phyloP scores from a whole-genome alignment of 1,284 basidiomycete genomes.

The Termitomyces sp. region DNA sequence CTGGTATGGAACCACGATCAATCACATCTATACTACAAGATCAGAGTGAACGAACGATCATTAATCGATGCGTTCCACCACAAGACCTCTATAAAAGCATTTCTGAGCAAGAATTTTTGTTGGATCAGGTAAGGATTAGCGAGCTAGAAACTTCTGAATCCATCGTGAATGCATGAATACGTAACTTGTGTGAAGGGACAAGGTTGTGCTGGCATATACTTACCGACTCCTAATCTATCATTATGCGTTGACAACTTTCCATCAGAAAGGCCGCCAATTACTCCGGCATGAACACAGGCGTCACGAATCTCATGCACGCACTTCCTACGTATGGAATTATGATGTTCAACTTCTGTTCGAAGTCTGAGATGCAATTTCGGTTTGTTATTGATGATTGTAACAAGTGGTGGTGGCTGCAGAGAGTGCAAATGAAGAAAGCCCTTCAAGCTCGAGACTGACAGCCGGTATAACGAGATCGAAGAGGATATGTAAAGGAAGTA shows the following conservation, averaged over 20 bases:
- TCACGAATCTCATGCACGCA: not conserved
- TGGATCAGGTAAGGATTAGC: not conserved
- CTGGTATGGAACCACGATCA: not conserved
- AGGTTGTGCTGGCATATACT: no score
- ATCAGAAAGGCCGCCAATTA: not conserved
- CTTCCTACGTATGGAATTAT: no score
- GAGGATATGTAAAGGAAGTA: slow-evolving; percentile 8
- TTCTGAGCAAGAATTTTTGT: not conserved
- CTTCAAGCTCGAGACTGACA: slow-evolving; percentile 20
- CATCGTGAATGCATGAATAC: not conserved
- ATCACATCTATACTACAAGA: not conserved
- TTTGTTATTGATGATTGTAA: slow-evolving; percentile 18
- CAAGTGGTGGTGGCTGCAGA: slow-evolving; percentile 6
- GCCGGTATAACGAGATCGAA: slow-evolving; percentile 14
- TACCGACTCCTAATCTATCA: not conserved
- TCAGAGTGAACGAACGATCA: not conserved
- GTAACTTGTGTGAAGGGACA: not conserved
- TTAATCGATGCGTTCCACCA: not conserved
- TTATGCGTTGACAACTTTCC: not conserved
- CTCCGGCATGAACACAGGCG: not conserved
- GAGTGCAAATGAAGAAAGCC: slow-evolving; percentile 17
- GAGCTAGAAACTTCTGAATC: not conserved
- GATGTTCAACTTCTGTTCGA: not conserved
- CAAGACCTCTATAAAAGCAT: not conserved
- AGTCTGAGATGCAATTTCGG: slow-evolving; percentile 15